Conservation (phyloP, 2,329 filamentous ascomycete species). For the Aureobasidium lini region DNA sequence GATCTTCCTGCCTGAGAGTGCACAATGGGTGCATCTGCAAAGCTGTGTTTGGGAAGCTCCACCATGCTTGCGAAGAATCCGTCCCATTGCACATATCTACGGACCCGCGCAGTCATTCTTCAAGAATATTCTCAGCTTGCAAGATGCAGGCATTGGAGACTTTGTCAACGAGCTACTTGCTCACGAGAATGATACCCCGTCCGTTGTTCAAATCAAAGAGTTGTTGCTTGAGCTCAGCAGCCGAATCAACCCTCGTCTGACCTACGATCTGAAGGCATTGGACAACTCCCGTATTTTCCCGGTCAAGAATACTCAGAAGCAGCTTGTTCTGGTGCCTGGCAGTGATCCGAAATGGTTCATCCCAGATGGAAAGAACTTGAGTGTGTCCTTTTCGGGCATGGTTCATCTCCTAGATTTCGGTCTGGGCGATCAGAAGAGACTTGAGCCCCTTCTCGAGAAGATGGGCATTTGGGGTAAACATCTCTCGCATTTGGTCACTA, state of each 20-base stretch:
- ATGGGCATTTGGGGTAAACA: neutral
- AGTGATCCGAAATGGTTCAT: neutral
- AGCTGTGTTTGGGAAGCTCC: conserved; percentile 7
- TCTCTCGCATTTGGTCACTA: neutral
- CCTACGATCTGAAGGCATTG: neutral
- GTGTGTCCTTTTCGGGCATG: neutral
- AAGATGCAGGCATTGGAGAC: neutral
- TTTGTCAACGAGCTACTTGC: neutral
- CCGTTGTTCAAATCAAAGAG: neutral
- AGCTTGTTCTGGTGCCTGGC: neutral
- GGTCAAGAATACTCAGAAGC: neutral
- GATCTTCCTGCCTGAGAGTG: neutral
- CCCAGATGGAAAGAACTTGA: neutral
- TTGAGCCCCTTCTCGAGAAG: neutral
- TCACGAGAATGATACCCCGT: neutral
- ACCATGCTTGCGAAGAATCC: neutral
- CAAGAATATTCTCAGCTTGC: neutral
- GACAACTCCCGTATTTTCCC: neutral
- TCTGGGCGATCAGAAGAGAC: neutral
- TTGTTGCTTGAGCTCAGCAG: neutral
- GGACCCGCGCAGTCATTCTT: neutral
- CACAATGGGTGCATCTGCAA: neutral
- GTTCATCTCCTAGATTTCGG: conserved; percentile 1
- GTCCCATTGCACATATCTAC: neutral
- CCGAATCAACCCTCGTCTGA: neutral